A percentile compares a stretch with the other conserved stretches of the same genome.
phyloP scores from a whole-genome alignment of 768 basidiomycete genomes.

The Boletus vinaceobasis region DNA sequence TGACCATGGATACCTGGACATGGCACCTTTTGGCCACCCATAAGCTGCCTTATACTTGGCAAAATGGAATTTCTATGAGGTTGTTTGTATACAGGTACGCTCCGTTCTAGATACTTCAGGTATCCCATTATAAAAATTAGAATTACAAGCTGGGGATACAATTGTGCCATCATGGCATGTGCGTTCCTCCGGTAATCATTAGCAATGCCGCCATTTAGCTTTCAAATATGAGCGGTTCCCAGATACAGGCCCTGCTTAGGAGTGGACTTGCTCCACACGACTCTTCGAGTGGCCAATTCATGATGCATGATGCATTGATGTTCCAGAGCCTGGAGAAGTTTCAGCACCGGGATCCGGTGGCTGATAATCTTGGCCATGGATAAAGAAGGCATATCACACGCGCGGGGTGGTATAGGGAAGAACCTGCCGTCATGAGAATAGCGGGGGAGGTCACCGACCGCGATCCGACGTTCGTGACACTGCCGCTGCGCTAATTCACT shows the following conservation, averaged over 20 bases:
- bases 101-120: too few relatives aligned
- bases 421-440: constrained; percentile 8
- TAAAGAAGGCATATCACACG: not conserved
- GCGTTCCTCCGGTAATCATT: not conserved
- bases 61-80: too few relatives aligned
- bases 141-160: too few relatives aligned
- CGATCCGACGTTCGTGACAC: not conserved
- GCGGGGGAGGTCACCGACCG: not conserved
- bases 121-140: too few relatives aligned
- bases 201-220: not conserved
- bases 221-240: not conserved
- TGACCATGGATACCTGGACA: too few relatives aligned
- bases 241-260: not conserved
- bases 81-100: too few relatives aligned
- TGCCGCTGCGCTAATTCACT: not conserved
- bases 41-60: too few relatives aligned
- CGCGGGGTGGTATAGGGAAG: not conserved
- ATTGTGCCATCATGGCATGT: too few relatives aligned
- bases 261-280: not conserved
- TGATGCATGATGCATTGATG: not conserved
- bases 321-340: not conserved
- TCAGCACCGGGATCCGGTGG: not conserved
- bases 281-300: not conserved
- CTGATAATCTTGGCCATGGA: not conserved
- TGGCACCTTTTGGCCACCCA: too few relatives aligned